Percentiles rank a stretch among this genome's conserved stretches.
Conservation (phyloP, 2,329 filamentous ascomycete species). For the Pseudogymnoascus sp. region DNA sequence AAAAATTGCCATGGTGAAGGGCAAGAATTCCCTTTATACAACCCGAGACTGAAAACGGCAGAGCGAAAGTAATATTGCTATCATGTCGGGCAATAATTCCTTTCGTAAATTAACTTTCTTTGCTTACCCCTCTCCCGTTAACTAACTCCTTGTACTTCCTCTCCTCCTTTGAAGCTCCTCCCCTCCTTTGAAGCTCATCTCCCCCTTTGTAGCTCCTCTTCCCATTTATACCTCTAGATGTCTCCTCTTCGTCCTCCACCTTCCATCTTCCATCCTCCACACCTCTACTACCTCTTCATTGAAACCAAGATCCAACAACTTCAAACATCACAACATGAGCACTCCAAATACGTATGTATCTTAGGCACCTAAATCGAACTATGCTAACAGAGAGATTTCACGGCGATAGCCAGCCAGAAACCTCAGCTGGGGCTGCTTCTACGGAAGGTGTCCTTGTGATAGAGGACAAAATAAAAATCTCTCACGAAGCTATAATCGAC, state of each 20-base stretch:
- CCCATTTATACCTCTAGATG: not conserved
- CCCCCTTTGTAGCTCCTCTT: too few relatives aligned
- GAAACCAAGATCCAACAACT: not conserved
- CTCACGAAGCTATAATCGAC: not conserved
- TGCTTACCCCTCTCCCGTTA: not conserved
- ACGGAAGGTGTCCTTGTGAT: not conserved
- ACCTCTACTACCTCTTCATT: not conserved
- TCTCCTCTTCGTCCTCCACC: not conserved
- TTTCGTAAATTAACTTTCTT: not conserved
- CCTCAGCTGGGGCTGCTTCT: accelerated
- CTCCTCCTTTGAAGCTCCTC: too few relatives aligned
- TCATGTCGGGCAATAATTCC: not conserved
- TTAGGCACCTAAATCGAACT: not conserved
- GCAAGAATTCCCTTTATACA: not conserved
- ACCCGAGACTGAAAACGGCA: not conserved
- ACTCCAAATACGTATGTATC: not conserved
- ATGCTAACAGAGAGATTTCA: not conserved
- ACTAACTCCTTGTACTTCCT: not conserved
- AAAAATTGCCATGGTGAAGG: not conserved
- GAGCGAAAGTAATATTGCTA: not conserved
- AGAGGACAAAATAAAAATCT: not conserved
- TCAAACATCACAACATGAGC: not conserved
- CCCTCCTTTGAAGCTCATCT: too few relatives aligned
- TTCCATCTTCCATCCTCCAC: too few relatives aligned
- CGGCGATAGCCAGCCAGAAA: not conserved